A percentile compares a stretch with the other conserved stretches of the same genome.
These are phyloP conservation scores for Pogostemon cablin DNA, from an alignment of 257 asterid genomes.

Conservation along the genomic window DNA sequence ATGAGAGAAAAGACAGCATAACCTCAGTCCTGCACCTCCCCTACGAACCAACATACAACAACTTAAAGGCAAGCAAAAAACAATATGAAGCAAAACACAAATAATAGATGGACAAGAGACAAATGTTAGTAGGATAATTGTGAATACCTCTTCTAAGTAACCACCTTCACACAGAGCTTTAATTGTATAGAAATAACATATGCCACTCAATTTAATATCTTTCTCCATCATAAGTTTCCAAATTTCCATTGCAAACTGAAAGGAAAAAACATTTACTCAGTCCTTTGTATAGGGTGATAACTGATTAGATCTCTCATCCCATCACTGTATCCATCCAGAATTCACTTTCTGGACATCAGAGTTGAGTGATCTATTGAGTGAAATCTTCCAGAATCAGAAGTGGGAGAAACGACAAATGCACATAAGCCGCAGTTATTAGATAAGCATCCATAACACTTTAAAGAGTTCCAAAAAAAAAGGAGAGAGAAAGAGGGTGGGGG, in stretches of 20 bases:
- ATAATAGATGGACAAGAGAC: conserved; percentile 25
- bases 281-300: conserved; percentile 22
- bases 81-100: conserved; percentile 14
- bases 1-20: too few relatives aligned
- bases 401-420: not conserved
- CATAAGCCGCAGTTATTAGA: not conserved
- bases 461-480: conserved; percentile 14
- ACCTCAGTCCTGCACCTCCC: too few relatives aligned
- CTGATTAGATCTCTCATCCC: not conserved
- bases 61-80: not conserved
- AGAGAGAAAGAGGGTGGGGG: not conserved
- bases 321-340: not conserved
- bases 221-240: conserved; percentile 75
- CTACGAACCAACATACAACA: conserved; percentile 12
- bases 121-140: not conserved
- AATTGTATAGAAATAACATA: conserved; percentile 52
- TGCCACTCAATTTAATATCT: conserved; percentile 51
- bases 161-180: conserved; percentile 88
- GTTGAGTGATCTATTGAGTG: not conserved
- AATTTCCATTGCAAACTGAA: conserved; percentile 80
- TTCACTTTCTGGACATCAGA: conserved; percentile 25
- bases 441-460: not conserved
- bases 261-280: conserved; percentile 18
- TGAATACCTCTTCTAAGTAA: conserved; percentile 67
- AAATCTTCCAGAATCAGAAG: not conserved